phyloP scores from a whole-genome alignment of 2,329 filamentous ascomycete species.

The Aspergillus thermomutatus region DNA sequence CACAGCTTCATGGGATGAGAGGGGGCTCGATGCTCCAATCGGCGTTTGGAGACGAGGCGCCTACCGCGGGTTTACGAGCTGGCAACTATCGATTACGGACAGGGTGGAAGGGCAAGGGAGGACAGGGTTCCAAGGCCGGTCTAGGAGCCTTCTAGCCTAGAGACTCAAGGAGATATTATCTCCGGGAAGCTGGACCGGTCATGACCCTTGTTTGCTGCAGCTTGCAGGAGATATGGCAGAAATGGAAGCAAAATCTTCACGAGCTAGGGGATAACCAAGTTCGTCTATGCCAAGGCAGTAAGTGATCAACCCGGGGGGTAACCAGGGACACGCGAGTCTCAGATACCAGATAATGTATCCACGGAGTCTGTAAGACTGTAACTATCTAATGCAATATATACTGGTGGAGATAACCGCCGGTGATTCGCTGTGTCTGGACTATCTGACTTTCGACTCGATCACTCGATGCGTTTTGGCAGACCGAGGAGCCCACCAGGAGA shows the following conservation, averaged over 20 bases:
- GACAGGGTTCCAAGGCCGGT: background rate
- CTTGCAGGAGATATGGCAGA: background rate
- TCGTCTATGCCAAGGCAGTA: background rate
- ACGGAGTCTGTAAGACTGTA: background rate
- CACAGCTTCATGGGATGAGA: slow-evolving; percentile 24
- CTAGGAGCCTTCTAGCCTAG: background rate
- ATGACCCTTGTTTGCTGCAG: background rate
- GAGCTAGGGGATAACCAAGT: background rate
- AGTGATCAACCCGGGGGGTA: background rate
- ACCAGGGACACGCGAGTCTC: background rate
- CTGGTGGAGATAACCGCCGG: background rate
- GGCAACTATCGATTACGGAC: slow-evolving; percentile 21
- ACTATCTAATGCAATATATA: background rate
- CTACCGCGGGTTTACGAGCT: slow-evolving; percentile 20
- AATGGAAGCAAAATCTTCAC: background rate
- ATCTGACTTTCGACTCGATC: background rate
- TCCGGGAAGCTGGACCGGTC: background rate
- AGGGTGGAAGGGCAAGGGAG: slow-evolving; percentile 24
- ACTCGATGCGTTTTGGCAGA: background rate
- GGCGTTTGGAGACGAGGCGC: slow-evolving; percentile 30
- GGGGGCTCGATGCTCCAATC: slow-evolving; percentile 26
- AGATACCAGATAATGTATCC: background rate
- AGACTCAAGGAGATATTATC: background rate
- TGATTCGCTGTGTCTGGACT: background rate
- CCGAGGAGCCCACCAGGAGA: background rate